phyloP scores from a whole-genome alignment of 2,329 filamentous ascomycete genomes.

The Fusarium fracticaudum region DNA sequence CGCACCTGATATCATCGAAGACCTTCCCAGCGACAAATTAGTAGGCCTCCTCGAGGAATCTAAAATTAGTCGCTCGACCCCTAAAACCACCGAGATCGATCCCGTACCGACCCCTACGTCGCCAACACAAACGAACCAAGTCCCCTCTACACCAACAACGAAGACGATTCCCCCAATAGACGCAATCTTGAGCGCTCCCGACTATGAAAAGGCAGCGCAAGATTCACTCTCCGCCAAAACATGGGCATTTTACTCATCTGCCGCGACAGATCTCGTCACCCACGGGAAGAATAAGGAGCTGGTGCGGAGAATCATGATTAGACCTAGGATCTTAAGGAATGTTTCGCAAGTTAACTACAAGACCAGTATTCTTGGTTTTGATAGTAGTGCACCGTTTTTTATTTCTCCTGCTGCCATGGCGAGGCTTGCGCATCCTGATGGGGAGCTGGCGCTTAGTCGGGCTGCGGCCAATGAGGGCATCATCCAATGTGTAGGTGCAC shows the following conservation, averaged over 20 bases:
- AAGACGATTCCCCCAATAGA: not conserved
- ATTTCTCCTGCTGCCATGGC: constrained; percentile 73
- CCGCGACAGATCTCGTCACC: constrained; percentile 68
- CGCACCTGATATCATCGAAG: constrained; percentile 52
- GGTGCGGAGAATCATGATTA: constrained; percentile 66
- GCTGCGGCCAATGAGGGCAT: constrained; percentile 39
- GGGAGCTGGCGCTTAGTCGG: constrained; percentile 55
- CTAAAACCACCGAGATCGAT: not conserved
- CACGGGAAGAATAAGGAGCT: constrained; percentile 63
- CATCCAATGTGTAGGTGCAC: constrained; percentile 37
- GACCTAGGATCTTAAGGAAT: constrained; percentile 66
- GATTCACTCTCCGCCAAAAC: constrained; percentile 66
- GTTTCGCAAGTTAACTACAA: constrained; percentile 61
- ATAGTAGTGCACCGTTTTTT: constrained; percentile 67
- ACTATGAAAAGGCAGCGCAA: constrained; percentile 68
- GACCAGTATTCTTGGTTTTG: constrained; percentile 63
- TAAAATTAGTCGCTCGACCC: not conserved
- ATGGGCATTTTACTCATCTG: constrained; percentile 75
- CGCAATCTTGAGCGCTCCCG: constrained; percentile 39
- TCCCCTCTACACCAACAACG: not conserved
- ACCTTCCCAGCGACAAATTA: constrained; percentile 56
- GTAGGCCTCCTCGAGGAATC: constrained; percentile 57
- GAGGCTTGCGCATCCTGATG: constrained; percentile 70
- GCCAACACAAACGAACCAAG: not conserved
- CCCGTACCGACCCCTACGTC: not conserved